Evolutionary conservation across 345 rosid species (phyloP).

Genomic region (Pugionium cornutum): DNA sequence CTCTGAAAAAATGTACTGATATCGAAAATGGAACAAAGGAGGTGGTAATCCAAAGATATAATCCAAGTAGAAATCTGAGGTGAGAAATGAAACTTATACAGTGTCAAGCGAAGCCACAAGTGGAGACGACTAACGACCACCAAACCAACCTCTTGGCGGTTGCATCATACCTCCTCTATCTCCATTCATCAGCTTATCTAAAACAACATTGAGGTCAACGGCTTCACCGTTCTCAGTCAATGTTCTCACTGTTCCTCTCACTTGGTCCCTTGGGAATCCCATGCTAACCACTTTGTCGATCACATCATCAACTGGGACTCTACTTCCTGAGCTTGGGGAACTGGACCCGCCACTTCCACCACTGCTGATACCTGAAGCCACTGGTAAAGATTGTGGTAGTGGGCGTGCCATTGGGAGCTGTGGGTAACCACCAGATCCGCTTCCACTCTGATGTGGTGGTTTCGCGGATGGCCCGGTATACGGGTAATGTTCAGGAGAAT

Average conservation of each 20-base stretch:
- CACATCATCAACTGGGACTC: conserved; percentile 79
- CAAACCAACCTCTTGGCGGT: conserved; percentile 69
- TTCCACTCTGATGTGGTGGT: conserved; percentile 45
- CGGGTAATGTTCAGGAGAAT: conserved; percentile 54
- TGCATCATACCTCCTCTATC: conserved; percentile 47
- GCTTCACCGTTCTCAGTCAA: conserved; percentile 78
- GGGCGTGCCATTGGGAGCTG: conserved; percentile 83
- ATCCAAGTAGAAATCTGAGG: conserved; percentile 3
- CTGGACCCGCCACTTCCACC: conserved; percentile 54
- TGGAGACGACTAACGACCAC: not conserved
- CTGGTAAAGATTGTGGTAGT: conserved; percentile 70
- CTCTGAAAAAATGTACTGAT: conserved; percentile 3
- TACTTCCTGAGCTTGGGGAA: conserved; percentile 67
- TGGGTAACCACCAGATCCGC: conserved; percentile 56
- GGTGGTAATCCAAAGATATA: conserved; percentile 1
- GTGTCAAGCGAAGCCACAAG: conserved; percentile 17
- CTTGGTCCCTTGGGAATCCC: conserved; percentile 94
- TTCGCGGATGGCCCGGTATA: conserved; percentile 58
- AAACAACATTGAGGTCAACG: conserved; percentile 83
- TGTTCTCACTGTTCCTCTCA: conserved; percentile 73
- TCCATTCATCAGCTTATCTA: conserved; percentile 93
- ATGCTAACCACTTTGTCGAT: conserved; percentile 74
- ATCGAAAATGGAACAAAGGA: not conserved
- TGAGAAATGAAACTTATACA: conserved; percentile 22
- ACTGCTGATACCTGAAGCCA: conserved; percentile 55